Base-by-base conservation (phyloP, 306 rosid genomes). In the Clitoria ternatea region DNA sequence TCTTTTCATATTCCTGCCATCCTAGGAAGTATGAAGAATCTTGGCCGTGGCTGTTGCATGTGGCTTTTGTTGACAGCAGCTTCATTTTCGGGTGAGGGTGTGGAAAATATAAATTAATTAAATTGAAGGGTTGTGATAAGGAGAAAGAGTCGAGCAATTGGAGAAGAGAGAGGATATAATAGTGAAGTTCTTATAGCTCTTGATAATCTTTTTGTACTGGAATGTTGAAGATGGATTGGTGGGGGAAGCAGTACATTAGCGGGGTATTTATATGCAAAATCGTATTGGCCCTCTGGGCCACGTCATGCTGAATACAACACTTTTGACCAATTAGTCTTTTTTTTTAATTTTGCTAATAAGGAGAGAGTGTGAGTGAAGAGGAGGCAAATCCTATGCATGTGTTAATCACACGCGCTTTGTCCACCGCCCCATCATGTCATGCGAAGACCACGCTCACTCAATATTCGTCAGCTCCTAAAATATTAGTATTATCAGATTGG, bases 1-100 rank as follows among this genome's bases (percentile, higher is more conserved):
- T 91, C 61, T 87, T 94, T 82, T 94, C 97, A 20, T 89, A 94
- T 74, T 92, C 97, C 18, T 86, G 73, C 99, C 96, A 95, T 8
- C 99, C 99, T 62, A 91, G 72, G 79, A 95, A 95, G 92, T 91
- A 95, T 8, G 96, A 89, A 1, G 99, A 95, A 80, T 95, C 99
- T 83, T 95, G 99, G 70, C 99, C 97, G 57, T 95, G 99, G 60
- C 90, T 62, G 66, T 89, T 95, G 85, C 91, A 95, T 55, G 91
- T 73, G 54, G 90, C 97, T 72, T 89, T 95, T 42, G 61, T 86
- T 5, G 99, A 89, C 77, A 95, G 29, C 18, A 86, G 68, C 74
- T 33, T 57, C 97, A 87, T 95, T 69, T 75, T 84, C 19, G 47
- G 33, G 39, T 2, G 48, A 2, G 10, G 6, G 52, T 19, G 18